Evolutionary conservation across 305 asterid genomes (phyloP).

Genomic region (Fraxinus paxiana): DNA sequence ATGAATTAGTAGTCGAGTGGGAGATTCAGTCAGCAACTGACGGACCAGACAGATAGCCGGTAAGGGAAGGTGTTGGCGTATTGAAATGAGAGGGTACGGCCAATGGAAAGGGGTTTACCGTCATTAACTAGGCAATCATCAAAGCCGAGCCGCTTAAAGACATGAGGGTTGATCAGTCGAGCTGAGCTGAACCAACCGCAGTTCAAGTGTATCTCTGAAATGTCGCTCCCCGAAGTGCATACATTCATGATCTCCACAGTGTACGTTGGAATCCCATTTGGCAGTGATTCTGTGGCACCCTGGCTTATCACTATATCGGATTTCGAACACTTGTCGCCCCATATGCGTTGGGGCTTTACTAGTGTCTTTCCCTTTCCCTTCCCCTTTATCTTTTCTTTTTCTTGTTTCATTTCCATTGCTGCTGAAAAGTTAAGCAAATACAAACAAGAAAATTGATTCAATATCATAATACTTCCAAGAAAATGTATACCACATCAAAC

Average conservation of each 20-base stretch:
- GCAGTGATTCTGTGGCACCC: slow-evolving; percentile 68
- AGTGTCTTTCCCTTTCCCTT: not conserved
- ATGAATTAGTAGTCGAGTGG: not conserved
- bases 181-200: slow-evolving; percentile 99
- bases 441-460: slow-evolving; percentile 18
- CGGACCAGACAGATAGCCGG: slow-evolving; percentile 63
- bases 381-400: not conserved
- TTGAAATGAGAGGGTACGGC: slow-evolving; percentile 63
- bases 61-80: slow-evolving; percentile 81
- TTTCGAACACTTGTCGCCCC: slow-evolving; percentile 69
- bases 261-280: slow-evolving; percentile 81
- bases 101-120: slow-evolving; percentile 64
- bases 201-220: slow-evolving; percentile 59
- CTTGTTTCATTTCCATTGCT: slow-evolving; percentile 13
- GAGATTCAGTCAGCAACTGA: slow-evolving; percentile 41
- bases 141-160: slow-evolving; percentile 63
- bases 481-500: not conserved
- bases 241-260: slow-evolving; percentile 83
- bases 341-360: slow-evolving; percentile 62
- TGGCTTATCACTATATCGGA: slow-evolving; percentile 70
- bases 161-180: slow-evolving; percentile 62
- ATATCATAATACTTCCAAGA: not conserved
- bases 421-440: slow-evolving; percentile 7
- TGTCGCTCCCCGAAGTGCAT: slow-evolving; percentile 64
- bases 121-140: slow-evolving; percentile 77